These are phyloP conservation scores for Aspergillus avenaceus DNA, from an alignment of 495 filamentous ascomycete species.

Conservation along the genomic window DNA sequence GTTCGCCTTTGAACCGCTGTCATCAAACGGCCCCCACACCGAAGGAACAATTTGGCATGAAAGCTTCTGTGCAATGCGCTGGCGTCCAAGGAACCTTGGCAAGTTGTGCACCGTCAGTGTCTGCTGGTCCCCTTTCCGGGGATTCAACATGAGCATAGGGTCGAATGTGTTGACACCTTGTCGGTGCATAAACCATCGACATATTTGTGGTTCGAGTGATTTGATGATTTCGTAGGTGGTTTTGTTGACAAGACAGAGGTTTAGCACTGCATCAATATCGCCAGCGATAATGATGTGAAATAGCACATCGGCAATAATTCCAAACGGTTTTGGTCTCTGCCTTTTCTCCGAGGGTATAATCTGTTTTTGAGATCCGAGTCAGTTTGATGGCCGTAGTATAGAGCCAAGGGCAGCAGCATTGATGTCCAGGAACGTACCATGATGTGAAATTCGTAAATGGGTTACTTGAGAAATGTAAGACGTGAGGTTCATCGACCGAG, in stretches of 20 bases:
- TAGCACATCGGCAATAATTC: slow-evolving; percentile 25
- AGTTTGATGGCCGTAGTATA: too few species aligned
- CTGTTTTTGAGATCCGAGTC: too few species aligned
- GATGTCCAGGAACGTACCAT: too few species aligned
- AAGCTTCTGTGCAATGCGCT: slow-evolving; percentile 16
- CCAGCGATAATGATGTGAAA: slow-evolving; percentile 28
- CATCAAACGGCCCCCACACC: slow-evolving; percentile 26
- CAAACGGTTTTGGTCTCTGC: slow-evolving; percentile 15
- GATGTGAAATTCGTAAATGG: neutral
- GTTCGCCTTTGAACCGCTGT: slow-evolving; percentile 21
- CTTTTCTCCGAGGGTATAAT: slow-evolving; percentile 8
- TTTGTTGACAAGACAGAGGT: slow-evolving; percentile 23
- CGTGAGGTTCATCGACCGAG: too few species aligned
- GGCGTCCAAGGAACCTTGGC: slow-evolving; percentile 17
- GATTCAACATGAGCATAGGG: slow-evolving; percentile 20
- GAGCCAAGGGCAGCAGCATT: too few species aligned
- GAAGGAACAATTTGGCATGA: slow-evolving; percentile 23
- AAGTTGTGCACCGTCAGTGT: slow-evolving; percentile 21
- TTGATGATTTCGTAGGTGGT: slow-evolving; percentile 26
- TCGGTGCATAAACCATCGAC: slow-evolving; percentile 22
- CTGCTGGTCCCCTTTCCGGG: slow-evolving; percentile 16
- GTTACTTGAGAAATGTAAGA: too few species aligned
- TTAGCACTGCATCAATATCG: slow-evolving; percentile 16
- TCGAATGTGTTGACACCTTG: slow-evolving; percentile 19
- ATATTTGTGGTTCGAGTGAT: slow-evolving; percentile 23